phyloP scores from a whole-genome alignment of 441 rosid species.

The Pelargonium citronellum region DNA sequence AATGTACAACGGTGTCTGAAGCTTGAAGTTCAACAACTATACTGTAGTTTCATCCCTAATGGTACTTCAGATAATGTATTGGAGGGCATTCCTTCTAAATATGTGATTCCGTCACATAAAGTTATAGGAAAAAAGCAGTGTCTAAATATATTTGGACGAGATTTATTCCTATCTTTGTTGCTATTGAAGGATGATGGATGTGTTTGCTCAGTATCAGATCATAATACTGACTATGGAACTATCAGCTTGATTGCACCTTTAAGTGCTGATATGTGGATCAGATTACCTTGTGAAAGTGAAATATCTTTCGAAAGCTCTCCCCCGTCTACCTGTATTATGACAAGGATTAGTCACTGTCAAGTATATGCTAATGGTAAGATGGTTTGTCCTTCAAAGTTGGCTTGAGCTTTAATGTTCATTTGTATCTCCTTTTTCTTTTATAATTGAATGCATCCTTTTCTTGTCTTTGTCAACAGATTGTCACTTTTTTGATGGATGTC shows the following conservation, averaged over 20 bases:
- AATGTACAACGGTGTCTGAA: slow-evolving; percentile 49
- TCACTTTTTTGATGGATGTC: slow-evolving; percentile 47
- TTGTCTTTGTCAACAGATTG: slow-evolving; percentile 44
- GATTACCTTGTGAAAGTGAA: slow-evolving; percentile 54
- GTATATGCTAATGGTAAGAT: slow-evolving; percentile 63
- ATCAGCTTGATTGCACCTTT: slow-evolving; percentile 45
- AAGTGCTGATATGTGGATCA: slow-evolving; percentile 72
- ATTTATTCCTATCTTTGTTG: slow-evolving; percentile 46
- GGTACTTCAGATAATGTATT: slow-evolving; percentile 36
- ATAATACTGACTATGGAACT: slow-evolving; percentile 27
- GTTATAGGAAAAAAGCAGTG: slow-evolving; percentile 43
- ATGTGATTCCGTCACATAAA: slow-evolving; percentile 45
- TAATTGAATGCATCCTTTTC: slow-evolving; percentile 16
- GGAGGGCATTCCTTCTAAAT: slow-evolving; percentile 53
- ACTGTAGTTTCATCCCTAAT: slow-evolving; percentile 39
- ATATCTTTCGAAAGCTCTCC: slow-evolving; percentile 26
- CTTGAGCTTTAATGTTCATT: slow-evolving; percentile 1
- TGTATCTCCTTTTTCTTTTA: slow-evolving; percentile 16
- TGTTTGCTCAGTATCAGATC: slow-evolving; percentile 28
- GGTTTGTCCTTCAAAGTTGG: slow-evolving; percentile 20
- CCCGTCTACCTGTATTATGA: slow-evolving; percentile 54
- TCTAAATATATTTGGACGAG: slow-evolving; percentile 69
- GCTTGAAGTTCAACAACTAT: slow-evolving; percentile 53
- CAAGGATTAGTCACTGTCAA: slow-evolving; percentile 54
- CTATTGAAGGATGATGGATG: slow-evolving; percentile 39